Evolutionary conservation across 2,329 filamentous ascomycete genomes (phyloP), one percentile per base, ranked within the genome.

Genomic region (Penicillium sp.): DNA sequence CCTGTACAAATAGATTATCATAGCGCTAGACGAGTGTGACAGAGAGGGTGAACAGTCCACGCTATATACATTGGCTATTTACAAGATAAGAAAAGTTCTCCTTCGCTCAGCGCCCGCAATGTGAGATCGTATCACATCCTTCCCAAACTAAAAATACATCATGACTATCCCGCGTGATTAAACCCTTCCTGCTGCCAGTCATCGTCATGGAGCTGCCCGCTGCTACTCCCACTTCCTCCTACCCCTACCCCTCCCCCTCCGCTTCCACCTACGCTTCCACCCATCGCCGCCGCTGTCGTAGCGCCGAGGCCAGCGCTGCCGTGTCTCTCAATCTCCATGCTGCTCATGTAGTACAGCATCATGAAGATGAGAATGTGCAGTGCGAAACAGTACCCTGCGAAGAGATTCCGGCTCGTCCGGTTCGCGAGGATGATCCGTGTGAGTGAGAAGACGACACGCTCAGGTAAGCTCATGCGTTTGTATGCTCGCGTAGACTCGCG

Each of bases 341-440:
- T 86, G 62, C 91, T 91, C 73, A 93, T 88, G 86, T 89, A 93
- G 78, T 94, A 98, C 64, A 98, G 81, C 77, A 92, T 90, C 68
- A 90, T 83, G 73, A 99, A 95, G 2, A 98, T 89, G 52, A 99
- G 80, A 49, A 97, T 73, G 80, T 99, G 95, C 68, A 99, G 83
- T 38, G 89, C 92, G 41, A 97, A 82, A 76, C 94, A 96, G 77
- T 99, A 99, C 11, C 87, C 88, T 0, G 93, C 95, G 78, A 99
- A 99, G 62, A 99, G 76, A 76, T 98, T 99, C 66, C 96, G 86
- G 79, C 93, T 97, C 30, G 90, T 91, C 64, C 95, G 84, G 51
- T 93, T 97, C 56, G 93, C 92, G 65, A 99, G 83, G 51, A 99
- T 92, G 81, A 97, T 91, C 60, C 93, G 86, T 51, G 94, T 97